phyloP scores from a whole-genome alignment of 352 stramenopile genomes.

The Pythium dissotocum region DNA sequence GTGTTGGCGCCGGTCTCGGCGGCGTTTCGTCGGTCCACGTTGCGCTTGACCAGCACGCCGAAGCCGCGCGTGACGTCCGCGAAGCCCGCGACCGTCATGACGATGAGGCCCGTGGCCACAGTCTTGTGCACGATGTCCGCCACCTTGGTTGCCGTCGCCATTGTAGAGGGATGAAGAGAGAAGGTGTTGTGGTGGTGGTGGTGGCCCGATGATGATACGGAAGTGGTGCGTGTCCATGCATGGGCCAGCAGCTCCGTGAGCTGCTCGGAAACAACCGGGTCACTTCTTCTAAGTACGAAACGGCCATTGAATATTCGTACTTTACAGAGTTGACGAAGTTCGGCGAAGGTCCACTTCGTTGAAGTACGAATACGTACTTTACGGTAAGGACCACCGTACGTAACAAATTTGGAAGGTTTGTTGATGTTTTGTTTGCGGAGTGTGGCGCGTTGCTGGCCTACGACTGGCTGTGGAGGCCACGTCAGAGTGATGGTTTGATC shows the following conservation, averaged over 20 bases:
- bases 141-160: constrained; percentile 43
- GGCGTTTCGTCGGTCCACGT: constrained; percentile 57
- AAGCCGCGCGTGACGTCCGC: constrained; percentile 83
- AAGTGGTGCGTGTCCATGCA: constrained; percentile 5
- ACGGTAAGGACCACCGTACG: background rate
- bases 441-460: constrained; percentile 2
- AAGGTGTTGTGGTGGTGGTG: background rate
- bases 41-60: constrained; percentile 76
- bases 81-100: constrained; percentile 63
- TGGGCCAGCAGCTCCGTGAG: background rate
- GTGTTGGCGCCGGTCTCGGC: background rate
- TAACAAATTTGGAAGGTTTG: background rate
- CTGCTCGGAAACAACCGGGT: background rate
- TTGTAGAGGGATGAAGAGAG: constrained; percentile 8
- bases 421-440: constrained; percentile 12
- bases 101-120: constrained; percentile 70
- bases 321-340: background rate
- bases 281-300: background rate
- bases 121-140: constrained; percentile 84
- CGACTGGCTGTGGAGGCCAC: constrained; percentile 27
- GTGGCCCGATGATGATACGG: constrained; percentile 5
- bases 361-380: background rate
- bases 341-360: background rate
- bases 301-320: background rate
- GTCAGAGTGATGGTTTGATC: constrained; percentile 15